Percentiles rank a stretch among this genome's conserved stretches.
Conservation (phyloP, 2,329 filamentous ascomycete species). For the Fusarium multiceps region DNA sequence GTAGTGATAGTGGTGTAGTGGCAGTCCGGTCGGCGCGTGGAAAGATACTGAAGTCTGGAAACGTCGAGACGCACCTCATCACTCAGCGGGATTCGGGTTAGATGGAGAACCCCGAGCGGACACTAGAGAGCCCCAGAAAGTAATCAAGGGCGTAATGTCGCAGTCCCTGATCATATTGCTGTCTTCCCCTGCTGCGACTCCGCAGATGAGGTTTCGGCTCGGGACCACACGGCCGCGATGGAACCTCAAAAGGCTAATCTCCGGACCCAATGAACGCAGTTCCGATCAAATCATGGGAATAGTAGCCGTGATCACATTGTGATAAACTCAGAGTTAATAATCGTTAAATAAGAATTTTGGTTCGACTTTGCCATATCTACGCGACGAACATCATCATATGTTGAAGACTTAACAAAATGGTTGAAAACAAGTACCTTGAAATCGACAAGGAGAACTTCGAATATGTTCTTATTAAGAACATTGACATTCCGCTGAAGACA, state of each 20-base stretch:
- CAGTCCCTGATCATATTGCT: no score
- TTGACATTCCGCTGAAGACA: constrained; percentile 4
- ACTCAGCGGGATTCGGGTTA: no score
- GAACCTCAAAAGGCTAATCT: neutral
- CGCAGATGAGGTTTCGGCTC: neutral
- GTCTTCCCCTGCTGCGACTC: no score
- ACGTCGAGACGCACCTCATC: no score
- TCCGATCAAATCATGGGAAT: neutral
- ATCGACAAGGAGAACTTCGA: constrained; percentile 8
- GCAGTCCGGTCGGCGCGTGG: no score
- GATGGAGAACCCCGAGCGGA: no score
- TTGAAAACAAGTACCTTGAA: constrained; percentile 4
- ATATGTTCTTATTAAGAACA: constrained; percentile 10
- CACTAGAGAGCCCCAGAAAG: no score
- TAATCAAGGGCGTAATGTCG: no score
- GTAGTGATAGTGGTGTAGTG: no score
- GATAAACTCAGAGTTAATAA: neutral
- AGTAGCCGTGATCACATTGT: neutral
- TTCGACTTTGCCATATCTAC: neutral
- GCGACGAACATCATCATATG: neutral
- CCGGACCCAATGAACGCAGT: neutral
- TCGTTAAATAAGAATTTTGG: neutral
- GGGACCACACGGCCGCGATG: neutral
- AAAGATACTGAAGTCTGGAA: no score
- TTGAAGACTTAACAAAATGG: neutral